Evolutionary conservation across 1,139 yeast species (phyloP).

Genomic region (Yamadazyma friedrichii): DNA sequence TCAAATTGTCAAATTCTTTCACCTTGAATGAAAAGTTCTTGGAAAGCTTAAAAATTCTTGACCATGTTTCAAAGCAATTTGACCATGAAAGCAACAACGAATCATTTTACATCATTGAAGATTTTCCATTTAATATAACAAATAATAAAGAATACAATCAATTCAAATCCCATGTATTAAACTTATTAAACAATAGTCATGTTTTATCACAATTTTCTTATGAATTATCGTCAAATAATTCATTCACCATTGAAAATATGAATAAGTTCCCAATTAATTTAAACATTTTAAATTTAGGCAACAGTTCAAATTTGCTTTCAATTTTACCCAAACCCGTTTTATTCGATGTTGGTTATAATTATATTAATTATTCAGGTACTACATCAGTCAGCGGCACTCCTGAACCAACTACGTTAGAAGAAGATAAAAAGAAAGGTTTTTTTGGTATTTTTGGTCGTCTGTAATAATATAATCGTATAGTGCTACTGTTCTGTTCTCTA

Average conservation of each 20-base stretch:
- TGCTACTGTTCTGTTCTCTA: not conserved
- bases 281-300: constrained; percentile 48
- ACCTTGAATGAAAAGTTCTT: constrained; percentile 42
- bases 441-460: constrained; percentile 45
- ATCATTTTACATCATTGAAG: constrained; percentile 25
- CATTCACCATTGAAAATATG: constrained; percentile 48
- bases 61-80: constrained; percentile 29
- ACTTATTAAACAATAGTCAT: constrained; percentile 40
- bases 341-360: constrained; percentile 86
- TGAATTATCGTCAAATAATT: constrained; percentile 18
- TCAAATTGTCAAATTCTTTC: constrained; percentile 51
- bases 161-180: constrained; percentile 27
- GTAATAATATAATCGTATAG: constrained; percentile 5
- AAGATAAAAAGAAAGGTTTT: constrained; percentile 36
- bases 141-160: constrained; percentile 30
- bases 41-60: constrained; percentile 55
- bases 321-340: constrained; percentile 82
- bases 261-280: constrained; percentile 43
- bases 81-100: constrained; percentile 4
- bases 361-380: constrained; percentile 48
- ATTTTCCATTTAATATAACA: constrained; percentile 40
- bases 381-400: constrained; percentile 13
- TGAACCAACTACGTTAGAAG: constrained; percentile 13
- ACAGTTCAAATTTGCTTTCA: constrained; percentile 44
- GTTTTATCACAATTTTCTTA: constrained; percentile 50